phyloP scores from a whole-genome alignment of 768 basidiomycete species.

The Amanita polypyramis region DNA sequence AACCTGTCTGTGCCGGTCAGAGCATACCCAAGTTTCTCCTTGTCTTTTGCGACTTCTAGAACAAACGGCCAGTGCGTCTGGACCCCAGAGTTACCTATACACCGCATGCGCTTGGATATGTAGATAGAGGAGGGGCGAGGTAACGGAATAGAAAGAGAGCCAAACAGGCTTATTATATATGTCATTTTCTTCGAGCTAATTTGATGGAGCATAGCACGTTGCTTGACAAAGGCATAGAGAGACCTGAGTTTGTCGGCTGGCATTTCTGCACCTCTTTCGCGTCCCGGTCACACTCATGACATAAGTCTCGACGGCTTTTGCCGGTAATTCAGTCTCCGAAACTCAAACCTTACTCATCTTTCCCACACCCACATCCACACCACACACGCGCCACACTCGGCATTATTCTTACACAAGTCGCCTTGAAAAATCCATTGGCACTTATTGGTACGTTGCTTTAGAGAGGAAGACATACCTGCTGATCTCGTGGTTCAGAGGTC shows the following conservation, averaged over 20 bases:
- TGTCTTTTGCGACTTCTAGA: constrained; percentile 32
- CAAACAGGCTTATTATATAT: constrained; percentile 37
- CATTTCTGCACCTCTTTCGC: too few species aligned
- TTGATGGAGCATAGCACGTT: constrained; percentile 20
- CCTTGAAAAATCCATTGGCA: constrained; percentile 98
- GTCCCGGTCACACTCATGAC: too few species aligned
- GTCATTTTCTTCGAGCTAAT: constrained; percentile 27
- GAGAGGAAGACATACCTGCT: neutral
- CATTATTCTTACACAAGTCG: constrained; percentile 24
- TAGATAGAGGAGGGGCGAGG: constrained; percentile 16
- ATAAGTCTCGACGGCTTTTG: too few species aligned
- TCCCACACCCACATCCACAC: constrained; percentile 28
- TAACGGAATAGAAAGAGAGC: constrained; percentile 31
- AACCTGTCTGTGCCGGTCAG: constrained; percentile 40
- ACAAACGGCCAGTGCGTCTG: constrained; percentile 41
- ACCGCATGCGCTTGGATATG: constrained; percentile 19
- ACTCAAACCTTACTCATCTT: constrained; percentile 23
- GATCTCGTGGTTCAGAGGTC: constrained; percentile 51
- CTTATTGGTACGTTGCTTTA: constrained; percentile 41
- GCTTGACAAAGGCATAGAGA: constrained; percentile 28
- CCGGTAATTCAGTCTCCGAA: constrained; percentile 1
- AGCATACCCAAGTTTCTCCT: constrained; percentile 22
- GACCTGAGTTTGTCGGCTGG: constrained; percentile 25
- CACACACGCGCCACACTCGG: constrained; percentile 17
- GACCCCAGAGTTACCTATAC: constrained; percentile 12